Conservation (phyloP, 2,329 filamentous ascomycete genomes). For the Pseudogymnoascus sp. region DNA sequence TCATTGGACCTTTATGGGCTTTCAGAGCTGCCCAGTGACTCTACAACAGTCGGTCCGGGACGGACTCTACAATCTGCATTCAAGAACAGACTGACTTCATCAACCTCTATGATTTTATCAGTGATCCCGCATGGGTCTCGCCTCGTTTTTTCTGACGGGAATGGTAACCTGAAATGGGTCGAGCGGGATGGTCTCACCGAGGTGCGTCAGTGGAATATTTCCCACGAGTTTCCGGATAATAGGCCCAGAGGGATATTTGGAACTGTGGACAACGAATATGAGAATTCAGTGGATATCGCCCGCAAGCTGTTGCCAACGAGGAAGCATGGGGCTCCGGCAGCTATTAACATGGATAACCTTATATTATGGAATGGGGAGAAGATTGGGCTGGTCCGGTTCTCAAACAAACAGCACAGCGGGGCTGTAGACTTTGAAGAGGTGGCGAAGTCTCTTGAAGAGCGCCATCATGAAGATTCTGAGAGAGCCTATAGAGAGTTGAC, state of each 20-base stretch:
- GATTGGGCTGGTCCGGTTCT: slow-evolving; percentile 66
- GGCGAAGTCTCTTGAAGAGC: slow-evolving; percentile 37
- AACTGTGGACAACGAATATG: slow-evolving; percentile 35
- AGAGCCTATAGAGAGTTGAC: slow-evolving; percentile 62
- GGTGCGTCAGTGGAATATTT: slow-evolving; percentile 48
- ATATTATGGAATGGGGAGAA: slow-evolving; percentile 85
- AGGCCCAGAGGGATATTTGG: slow-evolving; percentile 44
- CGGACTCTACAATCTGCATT: slow-evolving; percentile 45
- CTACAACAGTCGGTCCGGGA: slow-evolving; percentile 28
- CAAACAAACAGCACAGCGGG: slow-evolving; percentile 43
- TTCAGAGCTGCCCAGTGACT: slow-evolving; percentile 30
- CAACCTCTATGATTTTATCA: slow-evolving; percentile 72
- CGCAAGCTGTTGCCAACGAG: slow-evolving; percentile 62
- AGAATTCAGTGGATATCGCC: slow-evolving; percentile 61
- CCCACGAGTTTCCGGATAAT: slow-evolving; percentile 45
- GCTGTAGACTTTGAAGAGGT: slow-evolving; percentile 46
- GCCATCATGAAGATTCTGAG: slow-evolving; percentile 49
- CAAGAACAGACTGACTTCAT: slow-evolving; percentile 79
- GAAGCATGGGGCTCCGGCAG: slow-evolving; percentile 31
- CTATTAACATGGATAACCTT: slow-evolving; percentile 58
- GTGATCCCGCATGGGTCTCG: slow-evolving; percentile 75
- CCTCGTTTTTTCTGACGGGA: slow-evolving; percentile 76
- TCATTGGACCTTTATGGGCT: slow-evolving; percentile 81
- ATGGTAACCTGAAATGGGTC: slow-evolving; percentile 82
- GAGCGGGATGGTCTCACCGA: slow-evolving; percentile 73